Evolutionary conservation across 1,284 basidiomycete species (phyloP).

Genomic region (Prillingera fragicola): DNA sequence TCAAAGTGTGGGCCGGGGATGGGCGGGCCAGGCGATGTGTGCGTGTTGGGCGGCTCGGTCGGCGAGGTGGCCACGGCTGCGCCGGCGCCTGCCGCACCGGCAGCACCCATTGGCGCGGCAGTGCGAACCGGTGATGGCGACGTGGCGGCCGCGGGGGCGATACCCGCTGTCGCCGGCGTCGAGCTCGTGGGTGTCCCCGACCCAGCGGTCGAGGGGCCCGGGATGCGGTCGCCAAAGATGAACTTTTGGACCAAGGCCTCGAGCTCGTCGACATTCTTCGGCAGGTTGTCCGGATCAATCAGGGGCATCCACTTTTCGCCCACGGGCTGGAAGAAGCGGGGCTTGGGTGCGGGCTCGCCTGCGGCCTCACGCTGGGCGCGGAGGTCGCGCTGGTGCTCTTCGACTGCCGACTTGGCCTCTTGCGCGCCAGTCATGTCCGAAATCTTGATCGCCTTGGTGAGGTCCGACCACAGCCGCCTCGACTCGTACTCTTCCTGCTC

Average conservation of each 20-base stretch:
- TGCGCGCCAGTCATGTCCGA: slow-evolving; percentile 95
- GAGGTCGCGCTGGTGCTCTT: slow-evolving; percentile 83
- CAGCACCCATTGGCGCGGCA: too few species aligned
- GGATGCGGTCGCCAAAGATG: slow-evolving; percentile 52
- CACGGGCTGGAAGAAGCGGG: slow-evolving; percentile 73
- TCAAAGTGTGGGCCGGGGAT: too few species aligned
- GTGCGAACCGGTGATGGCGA: too few species aligned
- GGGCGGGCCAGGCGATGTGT: too few species aligned
- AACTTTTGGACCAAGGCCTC: slow-evolving; percentile 57
- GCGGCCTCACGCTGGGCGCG: slow-evolving; percentile 71
- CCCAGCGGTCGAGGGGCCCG: slow-evolving; percentile 8
- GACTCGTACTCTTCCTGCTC: slow-evolving; percentile 91
- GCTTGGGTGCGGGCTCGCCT: slow-evolving; percentile 53
- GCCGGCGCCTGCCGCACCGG: too few species aligned
- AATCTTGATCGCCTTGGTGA: slow-evolving; percentile 78
- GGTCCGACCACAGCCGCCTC: slow-evolving; percentile 74
- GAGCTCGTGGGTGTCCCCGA: slow-evolving; percentile 8
- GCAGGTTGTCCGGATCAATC: slow-evolving; percentile 56
- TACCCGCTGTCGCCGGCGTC: too few species aligned
- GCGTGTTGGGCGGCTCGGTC: too few species aligned
- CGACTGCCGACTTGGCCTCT: slow-evolving; percentile 79
- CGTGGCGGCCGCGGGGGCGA: too few species aligned
- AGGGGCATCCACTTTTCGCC: slow-evolving; percentile 75
- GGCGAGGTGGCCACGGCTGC: too few species aligned
- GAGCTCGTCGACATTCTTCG: slow-evolving; percentile 62